Percentiles rank a stretch among this genome's conserved stretches.
These are phyloP conservation scores for Mercurialis annua DNA, from an alignment of 345 rosid species.

Conservation along the genomic window DNA sequence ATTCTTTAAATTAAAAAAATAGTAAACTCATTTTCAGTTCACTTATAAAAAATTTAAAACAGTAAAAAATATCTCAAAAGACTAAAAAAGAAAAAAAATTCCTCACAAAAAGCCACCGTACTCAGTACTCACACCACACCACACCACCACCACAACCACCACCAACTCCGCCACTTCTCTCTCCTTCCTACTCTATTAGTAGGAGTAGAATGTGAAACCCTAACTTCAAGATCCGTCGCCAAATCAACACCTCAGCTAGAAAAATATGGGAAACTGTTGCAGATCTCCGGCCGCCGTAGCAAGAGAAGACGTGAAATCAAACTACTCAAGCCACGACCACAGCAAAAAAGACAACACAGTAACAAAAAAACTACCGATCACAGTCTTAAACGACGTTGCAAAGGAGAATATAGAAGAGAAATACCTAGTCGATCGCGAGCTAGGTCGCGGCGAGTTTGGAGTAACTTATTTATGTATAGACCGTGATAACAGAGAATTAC, in stretches of 20 bases:
- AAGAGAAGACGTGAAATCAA: slow-evolving; percentile 91
- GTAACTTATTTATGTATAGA: slow-evolving; percentile 95
- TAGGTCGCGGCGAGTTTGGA: slow-evolving; percentile 98
- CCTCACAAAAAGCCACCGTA: slow-evolving; percentile 23
- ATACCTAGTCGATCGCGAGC: slow-evolving; percentile 89
- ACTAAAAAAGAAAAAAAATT: slow-evolving; percentile 23
- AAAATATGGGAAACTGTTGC: slow-evolving; percentile 90
- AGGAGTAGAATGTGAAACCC: slow-evolving; percentile 18
- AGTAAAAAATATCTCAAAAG: not conserved
- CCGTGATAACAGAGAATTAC: slow-evolving; percentile 63
- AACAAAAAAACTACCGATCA: slow-evolving; percentile 63
- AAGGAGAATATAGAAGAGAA: slow-evolving; percentile 89
- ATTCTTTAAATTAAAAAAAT: slow-evolving; percentile 1
- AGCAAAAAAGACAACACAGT: slow-evolving; percentile 48
- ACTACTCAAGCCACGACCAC: slow-evolving; percentile 67
- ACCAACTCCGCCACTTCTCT: not conserved
- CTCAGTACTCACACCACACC: not conserved
- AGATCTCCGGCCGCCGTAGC: slow-evolving; percentile 99
- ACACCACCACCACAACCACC: not conserved
- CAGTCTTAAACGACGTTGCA: slow-evolving; percentile 68
- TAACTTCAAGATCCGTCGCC: slow-evolving; percentile 13
- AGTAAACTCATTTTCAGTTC: too few species aligned
- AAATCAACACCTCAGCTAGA: not conserved
- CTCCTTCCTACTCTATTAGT: not conserved
- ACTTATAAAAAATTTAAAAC: not conserved